Base-by-base conservation (phyloP, 108 stramenopile genomes). In the Cyclotella choctawhatcheeana region DNA sequence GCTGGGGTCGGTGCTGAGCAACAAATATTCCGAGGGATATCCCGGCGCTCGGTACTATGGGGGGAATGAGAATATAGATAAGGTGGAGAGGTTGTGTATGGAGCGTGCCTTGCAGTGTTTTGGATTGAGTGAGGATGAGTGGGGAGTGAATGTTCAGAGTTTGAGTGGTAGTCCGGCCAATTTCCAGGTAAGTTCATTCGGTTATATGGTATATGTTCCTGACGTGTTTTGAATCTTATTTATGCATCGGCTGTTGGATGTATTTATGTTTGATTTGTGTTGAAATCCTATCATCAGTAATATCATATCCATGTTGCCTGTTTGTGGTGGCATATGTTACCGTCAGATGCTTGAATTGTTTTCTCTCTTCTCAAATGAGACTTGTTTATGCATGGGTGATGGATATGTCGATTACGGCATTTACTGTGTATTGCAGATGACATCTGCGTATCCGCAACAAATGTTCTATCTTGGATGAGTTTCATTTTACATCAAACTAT, bases 141-240 rank as follows among this genome's bases (percentile, higher is more conserved):
- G 93, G 95, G 92, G 95, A 21, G 92, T 96, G 43, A 96, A 96
- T 78, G 95, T 96, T 0, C 98, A 99, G 82, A 87, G 94, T 58
- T 86, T 98, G 50, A 95, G 93, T 22, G 99, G 99, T 64, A 96
- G 95, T 58, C 99, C 99, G 4, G 99, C 99, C 32, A 99, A 99
- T 79, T 99, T 99, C 74, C 96, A 97, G 85, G 90, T 89, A 67
- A 51, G 84, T 76, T 8, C 6, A 20, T 60, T 21, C 20, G 20
- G 10, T 60, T 60, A 4, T 13, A 16, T 37, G 13, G 34, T 60
- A 18, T 25, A 4, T 60, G 8, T 37, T 13, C 17, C 18, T 21
- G 17, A 7, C 34, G 24, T 29, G 20, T 27, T 30, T 40, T 40
- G 37, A 6, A 12, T 40, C 12, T 8, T 8, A 12, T 40, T 6